Percentiles rank a stretch among this genome's conserved stretches.
phyloP scores from a whole-genome alignment of 148 eudicot genomes.

The Beta vulgaris region DNA sequence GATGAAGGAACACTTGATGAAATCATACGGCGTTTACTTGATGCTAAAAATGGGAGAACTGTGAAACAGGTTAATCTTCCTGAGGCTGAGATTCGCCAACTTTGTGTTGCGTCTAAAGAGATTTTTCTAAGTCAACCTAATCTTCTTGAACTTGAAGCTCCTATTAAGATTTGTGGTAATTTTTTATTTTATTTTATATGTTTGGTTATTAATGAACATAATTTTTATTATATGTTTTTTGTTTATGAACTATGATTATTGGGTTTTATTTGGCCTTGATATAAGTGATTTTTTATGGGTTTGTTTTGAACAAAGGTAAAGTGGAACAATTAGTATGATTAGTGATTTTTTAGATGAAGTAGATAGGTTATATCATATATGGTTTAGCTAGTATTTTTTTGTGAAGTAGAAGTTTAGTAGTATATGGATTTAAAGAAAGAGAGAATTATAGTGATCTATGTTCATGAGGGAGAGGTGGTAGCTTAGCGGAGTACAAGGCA shows the following conservation, averaged over 20 bases:
- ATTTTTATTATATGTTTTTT: no score
- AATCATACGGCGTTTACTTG: slow-evolving; percentile 52
- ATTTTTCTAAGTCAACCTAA: slow-evolving; percentile 75
- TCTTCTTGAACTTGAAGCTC: slow-evolving; percentile 88
- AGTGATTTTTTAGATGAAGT: no score
- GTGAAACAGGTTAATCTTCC: slow-evolving; percentile 58
- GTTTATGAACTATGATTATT: neutral
- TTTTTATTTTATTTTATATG: neutral
- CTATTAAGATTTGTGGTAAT: slow-evolving; percentile 82
- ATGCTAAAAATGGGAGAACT: slow-evolving; percentile 52
- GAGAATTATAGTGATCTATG: no score
- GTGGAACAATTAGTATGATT: no score
- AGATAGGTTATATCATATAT: neutral
- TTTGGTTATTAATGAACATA: neutral
- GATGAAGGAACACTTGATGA: slow-evolving; percentile 56
- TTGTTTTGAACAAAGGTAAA: no score
- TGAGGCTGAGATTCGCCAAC: slow-evolving; percentile 65
- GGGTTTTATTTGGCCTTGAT: neutral
- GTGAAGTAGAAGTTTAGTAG: neutral
- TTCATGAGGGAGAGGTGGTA: neutral
- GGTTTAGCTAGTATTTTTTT: neutral
- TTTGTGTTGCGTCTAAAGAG: slow-evolving; percentile 59
- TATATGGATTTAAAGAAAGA: no score
- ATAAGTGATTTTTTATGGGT: neutral
- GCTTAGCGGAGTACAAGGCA: no score